Conservation (phyloP, 2,329 filamentous ascomycete species). For the Tolypocladium ovalisporum region DNA sequence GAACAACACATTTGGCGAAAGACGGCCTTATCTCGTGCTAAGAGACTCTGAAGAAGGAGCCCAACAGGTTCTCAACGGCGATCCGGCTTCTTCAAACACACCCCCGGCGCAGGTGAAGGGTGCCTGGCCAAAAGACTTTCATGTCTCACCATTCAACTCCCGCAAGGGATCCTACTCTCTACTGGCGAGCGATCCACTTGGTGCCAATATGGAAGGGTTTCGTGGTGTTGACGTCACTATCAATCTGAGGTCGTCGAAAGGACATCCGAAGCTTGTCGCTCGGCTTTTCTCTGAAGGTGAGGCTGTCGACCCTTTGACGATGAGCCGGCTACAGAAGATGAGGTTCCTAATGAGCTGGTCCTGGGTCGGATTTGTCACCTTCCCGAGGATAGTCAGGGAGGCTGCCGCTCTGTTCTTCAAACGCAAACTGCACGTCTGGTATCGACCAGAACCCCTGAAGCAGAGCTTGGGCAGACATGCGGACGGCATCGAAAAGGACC, state of each 20-base stretch:
- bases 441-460: conserved; percentile 49
- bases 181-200: conserved; percentile 33
- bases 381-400: conserved; percentile 54
- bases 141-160: conserved; percentile 66
- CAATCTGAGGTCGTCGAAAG: conserved; percentile 48
- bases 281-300: conserved; percentile 42
- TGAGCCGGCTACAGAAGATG: conserved; percentile 30
- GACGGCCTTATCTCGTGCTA: conserved; percentile 29
- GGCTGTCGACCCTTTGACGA: conserved; percentile 35
- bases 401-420: conserved; percentile 46
- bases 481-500: conserved; percentile 32
- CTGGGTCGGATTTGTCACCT: conserved; percentile 57
- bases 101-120: conserved; percentile 27
- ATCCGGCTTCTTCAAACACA: not conserved
- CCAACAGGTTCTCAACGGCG: conserved; percentile 3
- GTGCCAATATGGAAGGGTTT: conserved; percentile 22
- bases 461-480: conserved; percentile 44
- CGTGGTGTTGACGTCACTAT: conserved; percentile 47
- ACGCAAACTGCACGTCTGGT: conserved; percentile 51
- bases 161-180: conserved; percentile 44
- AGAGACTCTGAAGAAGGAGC: conserved; percentile 14
- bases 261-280: conserved; percentile 49
- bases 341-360: conserved; percentile 47
- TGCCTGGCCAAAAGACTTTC: conserved; percentile 60
- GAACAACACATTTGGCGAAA: conserved; percentile 67